A percentile compares a stretch with the other conserved stretches of the same genome.
Evolutionary conservation across 1,284 basidiomycete species (phyloP).

Genomic region (Puccinia novopanici): DNA sequence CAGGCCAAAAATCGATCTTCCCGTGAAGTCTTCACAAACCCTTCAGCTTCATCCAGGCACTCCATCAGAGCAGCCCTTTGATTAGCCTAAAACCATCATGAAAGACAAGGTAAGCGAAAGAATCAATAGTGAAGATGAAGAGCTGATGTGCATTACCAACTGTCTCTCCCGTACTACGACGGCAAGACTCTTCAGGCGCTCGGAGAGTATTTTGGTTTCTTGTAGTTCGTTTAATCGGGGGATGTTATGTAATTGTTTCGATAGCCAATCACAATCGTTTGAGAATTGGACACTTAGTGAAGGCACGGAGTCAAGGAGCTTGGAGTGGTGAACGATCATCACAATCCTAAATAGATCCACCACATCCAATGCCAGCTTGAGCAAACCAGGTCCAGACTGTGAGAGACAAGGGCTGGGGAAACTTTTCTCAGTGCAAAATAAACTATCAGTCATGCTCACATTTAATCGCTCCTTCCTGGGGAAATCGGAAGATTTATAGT

Average conservation of each 20-base stretch:
- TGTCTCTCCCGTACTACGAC: conserved; percentile 11
- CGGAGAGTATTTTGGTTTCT: conserved; percentile 63
- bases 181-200: conserved; percentile 53
- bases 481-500: not conserved
- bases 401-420: conserved; percentile 47
- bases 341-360: conserved; percentile 80
- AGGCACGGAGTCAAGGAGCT: conserved; percentile 65
- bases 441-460: not conserved
- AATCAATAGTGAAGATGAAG: not conserved
- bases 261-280: conserved; percentile 79
- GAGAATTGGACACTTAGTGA: conserved; percentile 75
- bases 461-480: not conserved
- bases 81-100: conserved; percentile 59
- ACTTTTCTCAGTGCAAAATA: conserved; percentile 6
- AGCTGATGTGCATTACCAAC: conserved; percentile 64
- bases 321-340: conserved; percentile 71
- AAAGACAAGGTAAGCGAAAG: not conserved
- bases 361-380: conserved; percentile 68
- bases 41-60: conserved; percentile 68
- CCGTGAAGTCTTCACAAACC: conserved; percentile 72
- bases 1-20: conserved; percentile 77
- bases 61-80: conserved; percentile 63
- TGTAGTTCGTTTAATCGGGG: conserved; percentile 58
- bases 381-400: conserved; percentile 58
- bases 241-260: conserved; percentile 60